These are phyloP conservation scores for Aspergillus conjunctus DNA, from an alignment of 495 filamentous ascomycete genomes.

Conservation along the genomic window DNA sequence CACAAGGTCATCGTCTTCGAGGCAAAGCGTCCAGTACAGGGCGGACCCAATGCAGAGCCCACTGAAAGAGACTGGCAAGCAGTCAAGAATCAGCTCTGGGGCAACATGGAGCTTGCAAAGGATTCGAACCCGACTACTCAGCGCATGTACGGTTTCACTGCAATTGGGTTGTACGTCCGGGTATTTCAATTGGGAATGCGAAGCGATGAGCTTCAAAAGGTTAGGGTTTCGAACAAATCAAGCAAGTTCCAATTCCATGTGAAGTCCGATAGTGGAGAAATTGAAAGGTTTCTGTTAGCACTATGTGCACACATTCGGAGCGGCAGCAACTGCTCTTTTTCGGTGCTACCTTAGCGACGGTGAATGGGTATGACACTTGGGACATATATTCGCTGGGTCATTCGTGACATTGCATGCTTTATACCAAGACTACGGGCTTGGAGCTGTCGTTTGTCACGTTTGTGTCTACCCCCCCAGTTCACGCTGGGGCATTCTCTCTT, in stretches of 20 bases:
- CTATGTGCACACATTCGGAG: not conserved
- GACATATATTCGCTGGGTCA: constrained; percentile 5
- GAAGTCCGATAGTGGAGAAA: not conserved
- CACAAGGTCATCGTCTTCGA: constrained; percentile 8
- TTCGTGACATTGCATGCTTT: not conserved
- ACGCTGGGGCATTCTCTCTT: not conserved
- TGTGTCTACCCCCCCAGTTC: not conserved
- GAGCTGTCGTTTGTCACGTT: constrained; percentile 3
- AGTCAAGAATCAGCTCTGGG: not conserved
- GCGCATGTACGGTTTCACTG: not conserved
- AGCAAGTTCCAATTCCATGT: not conserved
- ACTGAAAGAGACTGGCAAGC: not conserved
- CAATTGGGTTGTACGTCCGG: not conserved
- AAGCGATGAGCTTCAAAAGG: not conserved
- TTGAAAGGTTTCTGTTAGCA: not conserved
- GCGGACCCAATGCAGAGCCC: not conserved
- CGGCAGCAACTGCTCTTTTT: not conserved
- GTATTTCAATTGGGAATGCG: not conserved
- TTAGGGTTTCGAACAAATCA: too few relatives aligned
- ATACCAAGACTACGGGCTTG: constrained; percentile 7
- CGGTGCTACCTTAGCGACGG: not conserved
- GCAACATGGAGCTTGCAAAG: not conserved
- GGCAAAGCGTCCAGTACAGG: not conserved
- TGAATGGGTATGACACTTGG: constrained; percentile 1
- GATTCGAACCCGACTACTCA: not conserved